Percentiles rank a stretch among this genome's conserved stretches.
Conservation (phyloP, 176 grass and related monocot genomes). For the Oryza meridionalis region DNA sequence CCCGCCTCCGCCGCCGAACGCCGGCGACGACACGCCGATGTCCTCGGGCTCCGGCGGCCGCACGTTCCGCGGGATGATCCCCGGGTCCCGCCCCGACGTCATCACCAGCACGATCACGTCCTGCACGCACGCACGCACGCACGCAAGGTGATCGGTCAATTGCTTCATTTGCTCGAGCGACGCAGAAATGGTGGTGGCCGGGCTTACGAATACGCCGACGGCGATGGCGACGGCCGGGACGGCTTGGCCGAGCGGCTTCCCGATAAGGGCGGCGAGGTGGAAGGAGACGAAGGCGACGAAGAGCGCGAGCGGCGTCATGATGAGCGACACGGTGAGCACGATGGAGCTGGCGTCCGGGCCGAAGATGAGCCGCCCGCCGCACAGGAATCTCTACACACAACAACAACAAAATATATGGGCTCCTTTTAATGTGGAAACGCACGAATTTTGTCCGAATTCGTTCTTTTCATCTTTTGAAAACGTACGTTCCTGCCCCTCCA, state of each 20-base stretch:
- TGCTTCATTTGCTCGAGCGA: background rate
- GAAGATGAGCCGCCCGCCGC: slow-evolving; percentile 84
- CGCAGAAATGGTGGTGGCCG: background rate
- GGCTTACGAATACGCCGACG: slow-evolving; percentile 77
- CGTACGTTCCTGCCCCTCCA: slow-evolving; percentile 85
- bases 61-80: slow-evolving; percentile 81
- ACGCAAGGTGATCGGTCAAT: too few relatives aligned
- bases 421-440: background rate
- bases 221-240: slow-evolving; percentile 61
- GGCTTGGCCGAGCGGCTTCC: slow-evolving; percentile 53
- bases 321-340: slow-evolving; percentile 73
- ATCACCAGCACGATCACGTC: slow-evolving; percentile 78
- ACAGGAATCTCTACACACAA: slow-evolving; percentile 42
- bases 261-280: slow-evolving; percentile 57
- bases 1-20: slow-evolving; percentile 2
- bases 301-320: slow-evolving; percentile 66
- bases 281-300: slow-evolving; percentile 70
- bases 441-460: background rate
- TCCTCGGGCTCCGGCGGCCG: slow-evolving; percentile 72
- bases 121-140: slow-evolving; percentile 23
- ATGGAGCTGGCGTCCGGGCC: slow-evolving; percentile 90
- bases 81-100: slow-evolving; percentile 81
- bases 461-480: too few relatives aligned
- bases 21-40: slow-evolving; percentile 7
- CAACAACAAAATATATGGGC: too few relatives aligned